Percentiles rank a stretch among this genome's conserved stretches.
phyloP scores from a whole-genome alignment of 2,329 filamentous ascomycete species.

The Fusarium kyushuense region DNA sequence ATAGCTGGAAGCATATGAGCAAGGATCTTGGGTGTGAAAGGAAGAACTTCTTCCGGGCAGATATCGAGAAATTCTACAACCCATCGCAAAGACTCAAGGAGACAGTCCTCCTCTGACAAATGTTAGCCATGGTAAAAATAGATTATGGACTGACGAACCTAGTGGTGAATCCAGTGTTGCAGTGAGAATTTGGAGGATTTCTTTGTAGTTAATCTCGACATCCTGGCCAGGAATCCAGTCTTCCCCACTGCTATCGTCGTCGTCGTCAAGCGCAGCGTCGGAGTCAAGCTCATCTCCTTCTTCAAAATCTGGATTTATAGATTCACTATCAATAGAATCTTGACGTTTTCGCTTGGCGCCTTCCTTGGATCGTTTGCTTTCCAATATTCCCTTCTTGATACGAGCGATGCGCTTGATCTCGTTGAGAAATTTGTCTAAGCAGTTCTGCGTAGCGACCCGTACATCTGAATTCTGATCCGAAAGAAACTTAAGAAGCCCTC shows the following conservation, averaged over 20 bases:
- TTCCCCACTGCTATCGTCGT: conserved; percentile 77
- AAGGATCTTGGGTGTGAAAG: conserved; percentile 91
- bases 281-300: conserved; percentile 71
- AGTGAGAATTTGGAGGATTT: conserved; percentile 91
- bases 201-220: conserved; percentile 91
- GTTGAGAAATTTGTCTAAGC: conserved; percentile 87
- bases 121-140: conserved; percentile 26
- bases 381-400: conserved; percentile 90
- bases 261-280: conserved; percentile 67
- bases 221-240: conserved; percentile 99
- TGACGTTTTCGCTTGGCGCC: conserved; percentile 77
- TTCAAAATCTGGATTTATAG: conserved; percentile 68
- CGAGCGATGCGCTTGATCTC: conserved; percentile 96
- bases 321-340: conserved; percentile 75
- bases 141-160: conserved; percentile 62
- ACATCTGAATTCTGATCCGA: conserved; percentile 93
- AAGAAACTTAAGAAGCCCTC: conserved; percentile 89
- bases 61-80: conserved; percentile 97
- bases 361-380: conserved; percentile 79
- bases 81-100: conserved; percentile 92
- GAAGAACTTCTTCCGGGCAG: conserved; percentile 94
- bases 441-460: conserved; percentile 90
- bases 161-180: conserved; percentile 86
- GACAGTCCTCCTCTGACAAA: conserved; percentile 82
- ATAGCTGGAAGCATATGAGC: conserved; percentile 94